Evolutionary conservation across 2,329 filamentous ascomycete genomes (phyloP).

Genomic region (Chaetomiaceae sp.): DNA sequence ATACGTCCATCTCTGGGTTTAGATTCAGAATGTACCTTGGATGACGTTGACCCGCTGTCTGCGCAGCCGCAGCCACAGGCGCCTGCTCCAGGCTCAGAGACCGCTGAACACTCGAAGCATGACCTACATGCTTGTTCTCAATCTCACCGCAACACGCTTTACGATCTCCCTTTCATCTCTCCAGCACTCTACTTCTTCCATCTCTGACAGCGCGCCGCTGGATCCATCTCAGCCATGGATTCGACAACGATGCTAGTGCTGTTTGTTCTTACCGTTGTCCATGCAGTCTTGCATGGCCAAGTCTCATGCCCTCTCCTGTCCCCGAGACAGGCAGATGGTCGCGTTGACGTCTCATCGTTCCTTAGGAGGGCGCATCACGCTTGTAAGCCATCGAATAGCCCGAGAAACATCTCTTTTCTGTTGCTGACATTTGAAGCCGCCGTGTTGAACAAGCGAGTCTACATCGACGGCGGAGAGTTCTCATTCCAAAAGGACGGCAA

Average conservation of each 20-base stretch:
- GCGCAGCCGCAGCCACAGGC: no score
- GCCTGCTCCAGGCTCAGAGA: no score
- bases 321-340: slow-evolving; percentile 17
- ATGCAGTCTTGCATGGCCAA: background rate
- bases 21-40: no score
- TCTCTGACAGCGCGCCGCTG: no score
- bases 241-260: background rate
- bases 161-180: background rate
- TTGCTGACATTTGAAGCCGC: slow-evolving; percentile 17
- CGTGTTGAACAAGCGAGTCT: slow-evolving; percentile 22
- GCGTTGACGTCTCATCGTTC: slow-evolving; percentile 12
- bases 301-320: background rate
- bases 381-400: slow-evolving; percentile 17
- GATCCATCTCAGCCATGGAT: background rate
- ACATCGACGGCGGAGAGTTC: slow-evolving; percentile 25
- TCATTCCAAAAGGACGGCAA: slow-evolving; percentile 20
- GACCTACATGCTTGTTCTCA: no score
- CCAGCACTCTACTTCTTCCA: no score
- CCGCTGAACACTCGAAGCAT: no score
- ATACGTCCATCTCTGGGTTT: no score
- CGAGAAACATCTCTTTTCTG: background rate
- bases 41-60: no score
- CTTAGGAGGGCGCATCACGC: slow-evolving; percentile 25
- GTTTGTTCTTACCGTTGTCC: background rate
- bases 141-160: background rate